These are phyloP conservation scores for Aspergillus heteromorphus DNA, from an alignment of 495 filamentous ascomycete genomes.

Conservation along the genomic window DNA sequence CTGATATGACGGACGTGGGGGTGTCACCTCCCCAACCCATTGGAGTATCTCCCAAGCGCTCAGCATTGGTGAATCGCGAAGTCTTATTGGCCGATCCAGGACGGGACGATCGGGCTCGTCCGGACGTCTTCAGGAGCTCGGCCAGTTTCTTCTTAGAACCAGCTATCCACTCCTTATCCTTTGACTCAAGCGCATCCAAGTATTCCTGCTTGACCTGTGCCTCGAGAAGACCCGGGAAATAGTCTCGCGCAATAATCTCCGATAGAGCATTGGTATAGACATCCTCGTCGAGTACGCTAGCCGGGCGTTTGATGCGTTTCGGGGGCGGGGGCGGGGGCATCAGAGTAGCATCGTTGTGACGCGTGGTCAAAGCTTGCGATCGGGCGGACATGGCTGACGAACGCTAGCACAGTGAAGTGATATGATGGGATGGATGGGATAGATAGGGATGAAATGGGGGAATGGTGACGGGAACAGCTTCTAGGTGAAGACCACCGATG, in stretches of 20 bases:
- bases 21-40: slow-evolving; percentile 57
- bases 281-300: slow-evolving; percentile 89
- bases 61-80: slow-evolving; percentile 25
- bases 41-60: slow-evolving; percentile 49
- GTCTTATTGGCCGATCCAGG: slow-evolving; percentile 18
- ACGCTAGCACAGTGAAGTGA: neutral
- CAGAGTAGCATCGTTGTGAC: slow-evolving; percentile 57
- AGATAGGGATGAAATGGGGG: neutral
- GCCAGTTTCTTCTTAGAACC: slow-evolving; percentile 67
- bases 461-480: neutral
- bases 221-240: slow-evolving; percentile 89
- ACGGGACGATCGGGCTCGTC: slow-evolving; percentile 40
- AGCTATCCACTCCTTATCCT: slow-evolving; percentile 80
- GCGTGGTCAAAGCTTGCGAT: slow-evolving; percentile 35
- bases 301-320: slow-evolving; percentile 89
- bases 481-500: neutral
- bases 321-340: slow-evolving; percentile 89
- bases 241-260: slow-evolving; percentile 93
- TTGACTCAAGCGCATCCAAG: slow-evolving; percentile 80
- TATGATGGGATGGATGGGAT: neutral
- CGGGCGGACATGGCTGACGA: slow-evolving; percentile 7
- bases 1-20: slow-evolving; percentile 53
- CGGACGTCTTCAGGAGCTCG: slow-evolving; percentile 73
- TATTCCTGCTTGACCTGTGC: slow-evolving; percentile 85
- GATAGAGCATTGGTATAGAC: slow-evolving; percentile 85